Conservation (phyloP, 2,329 filamentous ascomycete species). For the Aspergillus sojae region DNA sequence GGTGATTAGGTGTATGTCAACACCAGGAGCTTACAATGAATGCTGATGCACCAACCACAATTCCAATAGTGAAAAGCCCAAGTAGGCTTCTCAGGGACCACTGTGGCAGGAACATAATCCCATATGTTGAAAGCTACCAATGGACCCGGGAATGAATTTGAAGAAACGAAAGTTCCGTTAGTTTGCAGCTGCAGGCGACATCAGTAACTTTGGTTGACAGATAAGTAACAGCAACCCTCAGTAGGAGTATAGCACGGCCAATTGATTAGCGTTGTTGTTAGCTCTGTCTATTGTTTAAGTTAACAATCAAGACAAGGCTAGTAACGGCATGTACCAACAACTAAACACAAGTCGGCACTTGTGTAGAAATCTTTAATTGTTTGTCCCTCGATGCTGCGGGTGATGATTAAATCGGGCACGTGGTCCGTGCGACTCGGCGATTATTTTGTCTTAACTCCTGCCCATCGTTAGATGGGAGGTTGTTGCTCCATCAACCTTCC, state of each 20-base stretch:
- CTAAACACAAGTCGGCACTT: not conserved
- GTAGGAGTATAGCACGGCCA: not conserved
- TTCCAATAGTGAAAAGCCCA: not conserved
- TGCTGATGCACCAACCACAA: not conserved
- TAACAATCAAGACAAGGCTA: not conserved
- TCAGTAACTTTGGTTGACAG: not conserved
- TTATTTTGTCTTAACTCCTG: slow-evolving; percentile 30
- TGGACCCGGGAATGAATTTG: not conserved
- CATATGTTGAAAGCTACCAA: not conserved
- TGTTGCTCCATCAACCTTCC: slow-evolving; percentile 7
- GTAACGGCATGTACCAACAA: not conserved
- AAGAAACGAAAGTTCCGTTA: not conserved
- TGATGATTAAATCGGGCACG: slow-evolving; percentile 15
- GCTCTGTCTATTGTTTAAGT: not conserved
- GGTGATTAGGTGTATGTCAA: not conserved
- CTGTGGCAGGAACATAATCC: not conserved
- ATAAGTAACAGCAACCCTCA: not conserved
- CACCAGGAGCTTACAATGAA: not conserved
- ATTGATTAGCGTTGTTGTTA: not conserved
- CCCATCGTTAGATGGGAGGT: not conserved
- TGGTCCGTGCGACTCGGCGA: slow-evolving; percentile 31
- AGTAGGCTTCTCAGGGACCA: not conserved
- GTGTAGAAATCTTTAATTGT: not conserved
- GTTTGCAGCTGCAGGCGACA: not conserved
- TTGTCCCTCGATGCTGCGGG: not conserved